phyloP scores from a whole-genome alignment of 2,329 filamentous ascomycete species.

The Dothistroma pini region DNA sequence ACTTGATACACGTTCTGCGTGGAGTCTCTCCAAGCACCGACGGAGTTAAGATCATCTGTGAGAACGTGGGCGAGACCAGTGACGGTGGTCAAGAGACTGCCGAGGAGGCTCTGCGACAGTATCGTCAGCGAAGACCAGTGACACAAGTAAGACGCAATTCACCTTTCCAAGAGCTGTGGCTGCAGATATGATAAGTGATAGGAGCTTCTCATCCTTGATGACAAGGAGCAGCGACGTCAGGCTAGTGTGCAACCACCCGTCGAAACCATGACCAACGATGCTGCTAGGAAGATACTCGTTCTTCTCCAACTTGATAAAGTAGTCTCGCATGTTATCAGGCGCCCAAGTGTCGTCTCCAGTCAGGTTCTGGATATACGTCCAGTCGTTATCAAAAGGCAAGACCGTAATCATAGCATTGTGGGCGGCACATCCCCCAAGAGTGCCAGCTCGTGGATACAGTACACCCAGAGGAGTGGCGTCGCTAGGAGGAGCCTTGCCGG shows the following conservation, averaged over 20 bases:
- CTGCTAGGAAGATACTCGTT: constrained; percentile 43
- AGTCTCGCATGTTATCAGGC: constrained; percentile 55
- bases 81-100: constrained; percentile 35
- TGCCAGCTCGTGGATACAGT: constrained; percentile 56
- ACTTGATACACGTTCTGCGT: constrained; percentile 54
- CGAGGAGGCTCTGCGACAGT: constrained; percentile 37
- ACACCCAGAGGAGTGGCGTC: constrained; percentile 53
- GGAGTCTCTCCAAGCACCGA: constrained; percentile 44
- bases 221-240: constrained; percentile 52
- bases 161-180: constrained; percentile 50
- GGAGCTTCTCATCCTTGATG: constrained; percentile 50
- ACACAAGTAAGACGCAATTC: constrained; percentile 23
- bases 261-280: constrained; percentile 51
- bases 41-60: constrained; percentile 41
- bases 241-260: constrained; percentile 55
- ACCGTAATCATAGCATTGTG: constrained; percentile 61
- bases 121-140: constrained; percentile 27
- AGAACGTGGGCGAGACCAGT: constrained; percentile 42
- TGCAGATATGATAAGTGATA: constrained; percentile 51
- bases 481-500: constrained; percentile 51
- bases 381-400: constrained; percentile 58
- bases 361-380: constrained; percentile 53
- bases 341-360: constrained; percentile 61
- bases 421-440: constrained; percentile 56
- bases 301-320: constrained; percentile 52